Conservation (phyloP, 106 monocot species). For the Narthecium ossifragum region DNA sequence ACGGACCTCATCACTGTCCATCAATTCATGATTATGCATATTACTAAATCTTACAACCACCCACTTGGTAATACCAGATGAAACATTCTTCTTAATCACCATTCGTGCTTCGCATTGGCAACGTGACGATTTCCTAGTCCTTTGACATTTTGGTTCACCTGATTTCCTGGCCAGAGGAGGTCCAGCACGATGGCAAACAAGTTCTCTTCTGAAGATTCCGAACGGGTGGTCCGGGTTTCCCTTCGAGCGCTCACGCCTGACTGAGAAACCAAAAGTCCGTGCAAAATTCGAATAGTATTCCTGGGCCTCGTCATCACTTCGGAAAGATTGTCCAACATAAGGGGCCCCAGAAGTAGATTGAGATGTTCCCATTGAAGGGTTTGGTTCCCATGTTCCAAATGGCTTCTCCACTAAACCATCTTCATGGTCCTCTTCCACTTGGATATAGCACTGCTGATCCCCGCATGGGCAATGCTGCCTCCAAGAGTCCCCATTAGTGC, state of each 20-base stretch:
- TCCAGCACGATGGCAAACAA: slow-evolving; percentile 85
- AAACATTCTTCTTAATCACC: slow-evolving; percentile 69
- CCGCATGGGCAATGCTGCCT: slow-evolving; percentile 41
- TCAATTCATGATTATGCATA: slow-evolving; percentile 71
- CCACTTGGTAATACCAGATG: slow-evolving; percentile 43
- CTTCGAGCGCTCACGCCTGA: slow-evolving; percentile 75
- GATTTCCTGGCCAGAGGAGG: slow-evolving; percentile 44
- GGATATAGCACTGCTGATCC: slow-evolving; percentile 29
- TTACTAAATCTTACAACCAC: slow-evolving; percentile 65
- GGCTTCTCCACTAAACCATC: slow-evolving; percentile 10
- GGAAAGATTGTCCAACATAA: slow-evolving; percentile 60
- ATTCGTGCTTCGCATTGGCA: slow-evolving; percentile 85
- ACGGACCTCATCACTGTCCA: slow-evolving; percentile 47
- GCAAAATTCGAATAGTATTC: slow-evolving; percentile 72
- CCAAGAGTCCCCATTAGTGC: neutral
- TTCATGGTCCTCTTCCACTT: slow-evolving; percentile 15
- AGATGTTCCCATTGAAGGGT: slow-evolving; percentile 15
- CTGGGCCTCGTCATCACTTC: slow-evolving; percentile 70
- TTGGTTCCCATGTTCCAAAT: slow-evolving; percentile 16
- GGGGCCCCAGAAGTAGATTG: slow-evolving; percentile 27
- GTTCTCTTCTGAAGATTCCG: slow-evolving; percentile 72
- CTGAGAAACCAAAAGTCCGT: slow-evolving; percentile 58
- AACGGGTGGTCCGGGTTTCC: slow-evolving; percentile 74
- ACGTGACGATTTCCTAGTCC: slow-evolving; percentile 55
- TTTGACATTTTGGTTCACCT: slow-evolving; percentile 41